A percentile compares a stretch with the other conserved stretches of the same genome.
These are phyloP conservation scores for Dissophora globulifera DNA, from an alignment of 192 early-diverging fungal species.

Conservation along the genomic window DNA sequence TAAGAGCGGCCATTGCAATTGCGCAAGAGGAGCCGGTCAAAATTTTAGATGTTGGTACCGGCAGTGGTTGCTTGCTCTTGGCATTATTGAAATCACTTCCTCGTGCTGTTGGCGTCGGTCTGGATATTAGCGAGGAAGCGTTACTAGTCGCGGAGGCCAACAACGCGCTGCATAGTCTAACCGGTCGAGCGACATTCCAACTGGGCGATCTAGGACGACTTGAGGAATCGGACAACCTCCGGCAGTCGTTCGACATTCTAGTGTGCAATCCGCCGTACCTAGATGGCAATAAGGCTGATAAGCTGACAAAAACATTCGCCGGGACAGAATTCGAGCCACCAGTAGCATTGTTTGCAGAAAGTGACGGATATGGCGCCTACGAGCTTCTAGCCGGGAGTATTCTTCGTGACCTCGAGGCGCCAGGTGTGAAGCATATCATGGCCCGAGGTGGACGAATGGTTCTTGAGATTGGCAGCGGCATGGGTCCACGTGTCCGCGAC, in stretches of 20 bases:
- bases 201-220: conserved; percentile 60
- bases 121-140: conserved; percentile 70
- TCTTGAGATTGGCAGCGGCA: conserved; percentile 71
- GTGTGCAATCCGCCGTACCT: conserved; percentile 84
- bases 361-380: conserved; percentile 74
- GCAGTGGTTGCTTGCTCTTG: conserved; percentile 75
- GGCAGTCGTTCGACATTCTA: conserved; percentile 63
- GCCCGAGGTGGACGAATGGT: conserved; percentile 45
- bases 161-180: conserved; percentile 44
- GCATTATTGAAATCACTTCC: conserved; percentile 56
- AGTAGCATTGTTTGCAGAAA: conserved; percentile 71
- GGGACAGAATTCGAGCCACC: conserved; percentile 66
- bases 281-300: conserved; percentile 32
- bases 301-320: conserved; percentile 46
- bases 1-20: conserved; percentile 54
- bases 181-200: conserved; percentile 47
- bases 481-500: conserved; percentile 60
- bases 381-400: conserved; percentile 49
- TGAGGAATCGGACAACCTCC: conserved; percentile 34
- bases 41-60: conserved; percentile 80
- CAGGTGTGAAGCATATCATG: conserved; percentile 31
- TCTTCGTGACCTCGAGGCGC: conserved; percentile 1
- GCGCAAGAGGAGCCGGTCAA: conserved; percentile 1
- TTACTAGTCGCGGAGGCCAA: conserved; percentile 66
- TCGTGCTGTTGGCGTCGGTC: conserved; percentile 62